Evolutionary conservation across 164 flowering plant genomes (phyloP), one percentile per base, ranked within the genome.

Genomic region (Kingdonia uniflora): DNA sequence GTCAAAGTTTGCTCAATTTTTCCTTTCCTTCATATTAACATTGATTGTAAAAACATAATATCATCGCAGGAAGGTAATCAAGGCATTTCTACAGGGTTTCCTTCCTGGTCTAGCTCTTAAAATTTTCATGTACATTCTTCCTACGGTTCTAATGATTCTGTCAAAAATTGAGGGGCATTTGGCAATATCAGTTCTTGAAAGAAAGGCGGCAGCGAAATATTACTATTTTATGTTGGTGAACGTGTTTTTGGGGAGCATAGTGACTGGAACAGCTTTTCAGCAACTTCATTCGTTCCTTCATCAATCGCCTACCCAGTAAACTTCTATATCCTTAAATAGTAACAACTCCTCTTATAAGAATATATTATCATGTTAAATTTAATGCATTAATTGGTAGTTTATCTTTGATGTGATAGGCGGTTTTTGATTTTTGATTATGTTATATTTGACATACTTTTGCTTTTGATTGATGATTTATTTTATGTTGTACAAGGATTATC

Each of bases 71-170:
- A 79, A 71, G 19, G 76, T 84, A 56, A 72, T 92, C 65, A 89
- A 92, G 73, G 84, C 97, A 42, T 77, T 92, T 68, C 76, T 92
- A 22, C 99, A 92, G 72, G 99, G 99, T 71, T 92, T 92, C 64
- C 90, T 92, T 68, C 99, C 99, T 29, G 99, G 99, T 55, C 69
- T 92, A 47, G 92, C 95, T 24, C 84, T 92, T 26, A 86, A 92
- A 61, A 69, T 89, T 17, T 92, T 92, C 66, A 52, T 92, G 58
- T 77, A 72, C 60, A 62, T 89, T 69, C 92, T 92, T 57, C 99
- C 99, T 8, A 54, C 83, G 2, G 68, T 92, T 56, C 59, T 92
- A 65, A 76, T 88, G 95, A 53, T 81, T 35, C 78, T 92, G 99
- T 88, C 99, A 24, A 92, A 89, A 65, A 73, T 89, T 51, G 99